Evolutionary conservation across 768 basidiomycete genomes (phyloP).

Genomic region (Collybia mongolica): DNA sequence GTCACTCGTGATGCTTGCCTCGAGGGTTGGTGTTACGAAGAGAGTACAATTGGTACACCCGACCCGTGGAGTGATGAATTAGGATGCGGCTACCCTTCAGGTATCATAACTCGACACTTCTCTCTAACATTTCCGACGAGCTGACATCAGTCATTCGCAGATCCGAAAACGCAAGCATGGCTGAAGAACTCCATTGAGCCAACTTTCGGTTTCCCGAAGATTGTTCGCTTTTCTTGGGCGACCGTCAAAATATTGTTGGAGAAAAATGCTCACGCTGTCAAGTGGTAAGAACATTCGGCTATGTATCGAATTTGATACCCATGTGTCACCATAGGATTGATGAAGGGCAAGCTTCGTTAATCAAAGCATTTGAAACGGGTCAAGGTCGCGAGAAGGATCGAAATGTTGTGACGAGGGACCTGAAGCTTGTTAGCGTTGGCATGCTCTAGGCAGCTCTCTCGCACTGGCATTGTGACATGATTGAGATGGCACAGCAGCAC

Average conservation of each 20-base stretch:
- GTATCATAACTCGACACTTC: constrained; percentile 30
- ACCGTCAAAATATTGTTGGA: constrained; percentile 87
- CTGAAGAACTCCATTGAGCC: constrained; percentile 73
- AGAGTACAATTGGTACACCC: constrained; percentile 32
- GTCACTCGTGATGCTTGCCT: constrained; percentile 92
- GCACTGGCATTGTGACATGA: not conserved
- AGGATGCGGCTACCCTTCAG: constrained; percentile 92
- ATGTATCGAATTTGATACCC: not conserved
- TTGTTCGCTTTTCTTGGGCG: constrained; percentile 95
- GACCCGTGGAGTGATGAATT: constrained; percentile 35
- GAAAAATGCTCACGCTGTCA: constrained; percentile 71
- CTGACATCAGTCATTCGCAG: constrained; percentile 33
- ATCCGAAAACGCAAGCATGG: constrained; percentile 93
- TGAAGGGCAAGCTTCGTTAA: constrained; percentile 74
- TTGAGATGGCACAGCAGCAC: too few relatives aligned
- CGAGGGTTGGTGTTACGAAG: constrained; percentile 82
- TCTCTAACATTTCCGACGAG: constrained; percentile 1
- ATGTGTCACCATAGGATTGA: constrained; percentile 60
- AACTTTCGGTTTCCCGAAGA: constrained; percentile 88
- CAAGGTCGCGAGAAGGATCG: constrained; percentile 77
- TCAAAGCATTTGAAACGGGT: constrained; percentile 71
- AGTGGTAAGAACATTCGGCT: constrained; percentile 58
- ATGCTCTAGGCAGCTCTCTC: constrained; percentile 44
- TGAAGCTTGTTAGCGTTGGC: constrained; percentile 69
- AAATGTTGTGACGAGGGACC: constrained; percentile 67